Evolutionary conservation across 805 yeast genomes (phyloP).

Genomic region (Candida pini): DNA sequence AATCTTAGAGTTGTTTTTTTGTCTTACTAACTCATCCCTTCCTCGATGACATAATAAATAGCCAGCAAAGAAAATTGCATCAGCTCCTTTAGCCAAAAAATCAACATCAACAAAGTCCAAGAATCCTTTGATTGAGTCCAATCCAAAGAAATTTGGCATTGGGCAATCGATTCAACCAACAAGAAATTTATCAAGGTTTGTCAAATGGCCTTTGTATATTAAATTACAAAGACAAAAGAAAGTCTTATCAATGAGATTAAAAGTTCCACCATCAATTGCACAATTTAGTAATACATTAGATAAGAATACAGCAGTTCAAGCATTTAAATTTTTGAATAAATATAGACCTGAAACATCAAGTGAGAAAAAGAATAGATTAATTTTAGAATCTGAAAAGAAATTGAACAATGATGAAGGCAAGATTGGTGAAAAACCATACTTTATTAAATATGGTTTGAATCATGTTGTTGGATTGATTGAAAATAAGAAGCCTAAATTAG

Average conservation of each 20-base stretch:
- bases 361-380: constrained; percentile 98
- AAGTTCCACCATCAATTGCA: constrained; percentile 98
- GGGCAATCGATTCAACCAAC: constrained; percentile 95
- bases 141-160: constrained; percentile 92
- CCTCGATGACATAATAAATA: constrained; percentile 35
- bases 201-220: constrained; percentile 98
- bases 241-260: constrained; percentile 89
- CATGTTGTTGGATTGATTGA: constrained; percentile 96
- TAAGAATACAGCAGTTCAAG: constrained; percentile 97
- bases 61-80: constrained; percentile 79
- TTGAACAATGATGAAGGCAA: constrained; percentile 98
- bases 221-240: constrained; percentile 99
- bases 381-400: constrained; percentile 99
- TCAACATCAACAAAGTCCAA: constrained; percentile 43
- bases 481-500: constrained; percentile 98
- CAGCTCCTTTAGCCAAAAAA: constrained; percentile 93
- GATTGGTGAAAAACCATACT: constrained; percentile 95
- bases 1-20: constrained; percentile 2
- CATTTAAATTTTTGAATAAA: constrained; percentile 96
- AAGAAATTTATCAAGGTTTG: constrained; percentile 94
- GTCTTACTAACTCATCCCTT: no score
- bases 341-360: constrained; percentile 97
- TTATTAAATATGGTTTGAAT: constrained; percentile 97
- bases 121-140: constrained; percentile 86
- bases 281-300: constrained; percentile 95